Evolutionary conservation across 306 rosid species (phyloP).

Genomic region (Cyclanthera cordifolia): DNA sequence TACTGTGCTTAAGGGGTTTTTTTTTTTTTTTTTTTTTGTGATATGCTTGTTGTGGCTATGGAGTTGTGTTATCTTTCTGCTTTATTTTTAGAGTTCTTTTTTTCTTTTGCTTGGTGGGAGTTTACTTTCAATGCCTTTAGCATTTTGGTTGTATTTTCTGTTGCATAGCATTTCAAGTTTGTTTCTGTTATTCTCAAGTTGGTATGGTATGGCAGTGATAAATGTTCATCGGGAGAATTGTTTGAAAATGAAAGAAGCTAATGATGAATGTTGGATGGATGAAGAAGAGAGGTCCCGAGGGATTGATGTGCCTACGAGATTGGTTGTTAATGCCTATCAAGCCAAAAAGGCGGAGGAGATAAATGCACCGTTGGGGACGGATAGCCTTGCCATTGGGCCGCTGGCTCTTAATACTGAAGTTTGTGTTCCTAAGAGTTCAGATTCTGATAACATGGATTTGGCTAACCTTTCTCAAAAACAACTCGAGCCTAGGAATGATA

Average conservation of each 20-base stretch:
- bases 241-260: slow-evolving; percentile 23
- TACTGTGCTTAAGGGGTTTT: too few relatives aligned
- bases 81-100: too few relatives aligned
- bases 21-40: too few relatives aligned
- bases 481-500: slow-evolving; percentile 22
- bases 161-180: not conserved
- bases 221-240: slow-evolving; percentile 10
- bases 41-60: too few relatives aligned
- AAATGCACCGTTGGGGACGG: too few relatives aligned
- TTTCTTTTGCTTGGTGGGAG: not conserved
- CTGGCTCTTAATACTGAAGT: slow-evolving; percentile 24
- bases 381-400: too few relatives aligned
- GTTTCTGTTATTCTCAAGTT: not conserved
- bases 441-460: slow-evolving; percentile 19
- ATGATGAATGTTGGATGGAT: slow-evolving; percentile 18
- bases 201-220: slow-evolving; percentile 28
- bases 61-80: too few relatives aligned
- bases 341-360: slow-evolving; percentile 25
- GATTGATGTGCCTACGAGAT: slow-evolving; percentile 25
- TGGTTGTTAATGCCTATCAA: slow-evolving; percentile 28
- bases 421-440: slow-evolving; percentile 20
- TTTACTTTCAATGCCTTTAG: not conserved
- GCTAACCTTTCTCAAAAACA: slow-evolving; percentile 23
- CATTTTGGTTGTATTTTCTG: not conserved
- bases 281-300: slow-evolving; percentile 37